These are phyloP conservation scores for Daedaleopsis sinensis DNA, from an alignment of 768 basidiomycete species.

Conservation along the genomic window DNA sequence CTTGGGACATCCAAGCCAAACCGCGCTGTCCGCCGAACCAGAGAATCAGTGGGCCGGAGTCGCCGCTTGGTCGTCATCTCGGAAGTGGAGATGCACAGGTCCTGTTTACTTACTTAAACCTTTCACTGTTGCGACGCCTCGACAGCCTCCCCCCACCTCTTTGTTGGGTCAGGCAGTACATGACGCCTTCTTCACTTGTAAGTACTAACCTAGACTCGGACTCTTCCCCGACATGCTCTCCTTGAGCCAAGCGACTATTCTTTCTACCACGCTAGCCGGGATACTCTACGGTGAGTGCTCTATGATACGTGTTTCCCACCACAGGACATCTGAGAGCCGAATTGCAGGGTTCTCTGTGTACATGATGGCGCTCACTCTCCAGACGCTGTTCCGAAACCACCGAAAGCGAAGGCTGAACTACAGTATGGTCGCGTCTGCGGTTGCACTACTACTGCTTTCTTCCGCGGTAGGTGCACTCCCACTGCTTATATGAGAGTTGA, in stretches of 20 bases:
- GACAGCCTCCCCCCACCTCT: neutral
- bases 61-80: too few relatives aligned
- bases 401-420: conserved; percentile 17
- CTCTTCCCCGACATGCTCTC: neutral
- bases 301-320: neutral
- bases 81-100: too few relatives aligned
- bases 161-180: neutral
- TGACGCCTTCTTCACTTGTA: neutral
- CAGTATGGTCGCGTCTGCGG: conserved; percentile 19
- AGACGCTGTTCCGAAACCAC: conserved; percentile 25
- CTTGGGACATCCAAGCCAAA: neutral
- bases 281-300: conserved; percentile 27
- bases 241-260: neutral
- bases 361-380: conserved; percentile 27
- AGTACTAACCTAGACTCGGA: neutral
- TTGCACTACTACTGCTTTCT: conserved; percentile 21
- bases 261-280: neutral
- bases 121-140: neutral
- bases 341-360: conserved; percentile 24
- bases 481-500: neutral
- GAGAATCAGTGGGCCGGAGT: neutral
- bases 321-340: neutral
- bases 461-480: conserved; percentile 17
- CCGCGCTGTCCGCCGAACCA: neutral
- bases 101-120: neutral